A percentile compares a stretch with the other conserved stretches of the same genome.
phyloP scores from a whole-genome alignment of 371 early-diverging fungal species.

The Paramicrosporidium saccamoebae region DNA sequence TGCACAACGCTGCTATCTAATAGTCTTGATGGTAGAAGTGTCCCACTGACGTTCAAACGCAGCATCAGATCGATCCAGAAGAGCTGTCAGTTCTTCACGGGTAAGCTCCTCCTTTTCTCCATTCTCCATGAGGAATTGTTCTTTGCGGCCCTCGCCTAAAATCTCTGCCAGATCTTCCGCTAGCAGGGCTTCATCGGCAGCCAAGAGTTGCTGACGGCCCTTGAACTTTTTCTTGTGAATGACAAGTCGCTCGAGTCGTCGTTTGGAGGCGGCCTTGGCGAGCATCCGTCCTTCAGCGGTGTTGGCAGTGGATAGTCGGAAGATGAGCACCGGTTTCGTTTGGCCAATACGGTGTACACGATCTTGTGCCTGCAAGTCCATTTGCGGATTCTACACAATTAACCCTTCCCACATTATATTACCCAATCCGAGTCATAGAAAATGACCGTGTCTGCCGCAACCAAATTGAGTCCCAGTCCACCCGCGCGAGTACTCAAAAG shows the following conservation, averaged over 20 bases:
- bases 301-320: constrained; percentile 47
- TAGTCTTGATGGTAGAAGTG: constrained; percentile 6
- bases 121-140: constrained; percentile 18
- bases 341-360: constrained; percentile 89
- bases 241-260: constrained; percentile 56
- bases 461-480: constrained; percentile 73
- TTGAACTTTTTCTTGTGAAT: constrained; percentile 44
- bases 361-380: constrained; percentile 88
- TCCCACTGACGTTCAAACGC: constrained; percentile 10
- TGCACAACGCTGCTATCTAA: constrained; percentile 7
- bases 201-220: constrained; percentile 5
- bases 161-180: constrained; percentile 32
- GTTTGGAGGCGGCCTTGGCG: constrained; percentile 36
- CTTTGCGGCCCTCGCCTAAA: constrained; percentile 21
- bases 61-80: constrained; percentile 21
- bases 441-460: constrained; percentile 74
- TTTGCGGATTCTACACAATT: constrained; percentile 53
- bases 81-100: constrained; percentile 20
- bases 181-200: constrained; percentile 7
- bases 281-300: constrained; percentile 52
- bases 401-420: constrained; percentile 1
- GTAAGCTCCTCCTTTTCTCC: constrained; percentile 24
- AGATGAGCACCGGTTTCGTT: constrained; percentile 55
- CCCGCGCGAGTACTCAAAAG: constrained; percentile 89
- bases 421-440: constrained; percentile 78